phyloP scores from a whole-genome alignment of 805 yeast species.

The Candida fluviatilis region DNA sequence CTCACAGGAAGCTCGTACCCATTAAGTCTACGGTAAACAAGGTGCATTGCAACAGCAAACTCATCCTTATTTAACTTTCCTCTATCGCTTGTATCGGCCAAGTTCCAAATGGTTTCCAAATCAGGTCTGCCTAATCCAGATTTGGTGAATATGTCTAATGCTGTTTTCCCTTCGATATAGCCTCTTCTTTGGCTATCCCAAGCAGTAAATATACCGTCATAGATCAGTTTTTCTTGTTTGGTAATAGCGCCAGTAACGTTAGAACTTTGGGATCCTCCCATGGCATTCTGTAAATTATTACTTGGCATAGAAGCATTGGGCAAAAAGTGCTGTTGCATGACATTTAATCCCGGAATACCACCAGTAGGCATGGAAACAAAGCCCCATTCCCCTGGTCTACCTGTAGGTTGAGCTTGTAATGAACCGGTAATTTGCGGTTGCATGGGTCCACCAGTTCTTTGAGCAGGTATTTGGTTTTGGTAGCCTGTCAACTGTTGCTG shows the following conservation, averaged over 20 bases:
- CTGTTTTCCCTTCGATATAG: slow-evolving; percentile 70
- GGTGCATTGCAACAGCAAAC: slow-evolving; percentile 96
- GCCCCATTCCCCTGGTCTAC: slow-evolving; percentile 79
- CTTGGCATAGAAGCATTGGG: slow-evolving; percentile 43
- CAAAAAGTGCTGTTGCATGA: slow-evolving; percentile 63
- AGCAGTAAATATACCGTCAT: slow-evolving; percentile 81
- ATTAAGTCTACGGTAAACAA: slow-evolving; percentile 84
- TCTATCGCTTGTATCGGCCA: slow-evolving; percentile 76
- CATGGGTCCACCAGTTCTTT: slow-evolving; percentile 21
- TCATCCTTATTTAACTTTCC: slow-evolving; percentile 86
- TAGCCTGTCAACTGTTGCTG: slow-evolving; percentile 20
- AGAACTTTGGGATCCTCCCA: slow-evolving; percentile 42
- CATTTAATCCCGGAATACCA: slow-evolving; percentile 66
- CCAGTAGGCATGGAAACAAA: slow-evolving; percentile 66
- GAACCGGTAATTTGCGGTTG: slow-evolving; percentile 41
- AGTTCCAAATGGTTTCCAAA: slow-evolving; percentile 86
- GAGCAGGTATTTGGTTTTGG: slow-evolving; percentile 16
- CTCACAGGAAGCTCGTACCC: slow-evolving; percentile 80
- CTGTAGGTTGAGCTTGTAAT: slow-evolving; percentile 53
- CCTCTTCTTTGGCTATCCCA: slow-evolving; percentile 77
- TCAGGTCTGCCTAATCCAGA: slow-evolving; percentile 85
- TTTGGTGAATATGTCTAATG: slow-evolving; percentile 83
- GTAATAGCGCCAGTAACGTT: slow-evolving; percentile 81
- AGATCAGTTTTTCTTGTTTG: slow-evolving; percentile 79
- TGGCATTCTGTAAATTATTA: slow-evolving; percentile 36